Evolutionary conservation across 352 stramenopile species (phyloP).

Genomic region (Blastocystis sp.): DNA sequence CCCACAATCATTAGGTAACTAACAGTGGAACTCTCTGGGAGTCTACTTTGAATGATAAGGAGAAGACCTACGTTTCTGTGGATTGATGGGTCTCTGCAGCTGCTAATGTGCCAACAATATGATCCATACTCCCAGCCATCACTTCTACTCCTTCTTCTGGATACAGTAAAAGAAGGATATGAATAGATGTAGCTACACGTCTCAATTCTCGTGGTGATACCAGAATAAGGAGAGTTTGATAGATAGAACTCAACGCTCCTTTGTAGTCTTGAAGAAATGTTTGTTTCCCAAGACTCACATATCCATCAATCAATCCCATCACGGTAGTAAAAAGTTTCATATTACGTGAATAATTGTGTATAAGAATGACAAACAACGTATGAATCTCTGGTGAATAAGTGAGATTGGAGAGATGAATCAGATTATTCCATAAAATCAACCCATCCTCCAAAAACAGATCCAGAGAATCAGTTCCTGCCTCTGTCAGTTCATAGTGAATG

Average conservation of each 20-base stretch:
- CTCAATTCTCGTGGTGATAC: conserved; percentile 3
- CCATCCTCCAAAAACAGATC: conserved; percentile 37
- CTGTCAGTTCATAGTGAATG: background rate
- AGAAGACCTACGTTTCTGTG: background rate
- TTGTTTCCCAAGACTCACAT: background rate
- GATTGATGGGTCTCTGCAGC: too few relatives aligned
- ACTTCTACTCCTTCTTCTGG: background rate
- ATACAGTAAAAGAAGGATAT: conserved; percentile 10
- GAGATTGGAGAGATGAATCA: background rate
- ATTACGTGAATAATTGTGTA: conserved; percentile 1
- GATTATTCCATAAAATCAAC: conserved; percentile 10
- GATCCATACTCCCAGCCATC: background rate
- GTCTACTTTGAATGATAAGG: background rate
- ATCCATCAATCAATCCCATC: conserved; percentile 13
- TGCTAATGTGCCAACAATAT: background rate
- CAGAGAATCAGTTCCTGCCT: background rate
- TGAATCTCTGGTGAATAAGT: background rate
- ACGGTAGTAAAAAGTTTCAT: conserved; percentile 34
- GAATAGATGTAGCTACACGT: conserved; percentile 14
- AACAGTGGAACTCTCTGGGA: background rate
- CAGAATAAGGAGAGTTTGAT: background rate
- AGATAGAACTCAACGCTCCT: background rate
- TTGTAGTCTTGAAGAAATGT: background rate
- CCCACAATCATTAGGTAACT: conserved; percentile 13
- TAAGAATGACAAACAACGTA: background rate